These are phyloP conservation scores for Polychaeton citri DNA, from an alignment of 2,329 filamentous ascomycete species.

Conservation along the genomic window DNA sequence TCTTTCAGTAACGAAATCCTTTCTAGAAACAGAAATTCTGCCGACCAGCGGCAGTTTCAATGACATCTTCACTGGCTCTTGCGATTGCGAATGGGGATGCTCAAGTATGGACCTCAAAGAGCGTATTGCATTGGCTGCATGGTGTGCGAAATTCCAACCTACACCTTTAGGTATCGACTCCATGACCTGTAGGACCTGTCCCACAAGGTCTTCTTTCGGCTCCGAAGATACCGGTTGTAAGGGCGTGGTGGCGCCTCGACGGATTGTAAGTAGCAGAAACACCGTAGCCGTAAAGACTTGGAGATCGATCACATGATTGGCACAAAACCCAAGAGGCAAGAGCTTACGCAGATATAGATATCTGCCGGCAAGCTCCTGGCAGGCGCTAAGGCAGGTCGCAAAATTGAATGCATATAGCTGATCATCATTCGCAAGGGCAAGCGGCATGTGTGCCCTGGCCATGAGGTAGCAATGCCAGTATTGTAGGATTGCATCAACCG, in stretches of 20 bases:
- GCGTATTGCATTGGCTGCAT: neutral
- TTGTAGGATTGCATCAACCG: constrained; percentile 11
- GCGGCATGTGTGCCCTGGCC: constrained; percentile 12
- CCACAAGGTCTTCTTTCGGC: neutral
- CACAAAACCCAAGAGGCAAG: constrained; percentile 15
- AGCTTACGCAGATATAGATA: constrained; percentile 10
- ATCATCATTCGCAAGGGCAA: constrained; percentile 13
- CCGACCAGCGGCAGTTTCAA: neutral
- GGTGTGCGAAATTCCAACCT: neutral
- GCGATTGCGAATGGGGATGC: neutral
- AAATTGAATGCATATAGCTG: constrained; percentile 13
- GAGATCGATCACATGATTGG: constrained; percentile 14
- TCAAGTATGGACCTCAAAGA: neutral
- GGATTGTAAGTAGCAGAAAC: constrained; percentile 8
- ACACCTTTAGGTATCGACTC: neutral
- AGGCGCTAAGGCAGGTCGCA: constrained; percentile 12
- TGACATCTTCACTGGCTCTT: neutral
- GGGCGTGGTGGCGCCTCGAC: neutral
- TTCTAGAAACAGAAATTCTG: neutral
- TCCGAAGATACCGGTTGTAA: neutral
- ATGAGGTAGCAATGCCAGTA: constrained; percentile 17
- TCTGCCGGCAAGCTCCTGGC: constrained; percentile 8
- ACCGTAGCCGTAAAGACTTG: constrained; percentile 14
- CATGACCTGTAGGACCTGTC: neutral
- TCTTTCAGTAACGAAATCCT: neutral